Conservation (phyloP, 352 stramenopile species). For the Phytophthora megakarya region DNA sequence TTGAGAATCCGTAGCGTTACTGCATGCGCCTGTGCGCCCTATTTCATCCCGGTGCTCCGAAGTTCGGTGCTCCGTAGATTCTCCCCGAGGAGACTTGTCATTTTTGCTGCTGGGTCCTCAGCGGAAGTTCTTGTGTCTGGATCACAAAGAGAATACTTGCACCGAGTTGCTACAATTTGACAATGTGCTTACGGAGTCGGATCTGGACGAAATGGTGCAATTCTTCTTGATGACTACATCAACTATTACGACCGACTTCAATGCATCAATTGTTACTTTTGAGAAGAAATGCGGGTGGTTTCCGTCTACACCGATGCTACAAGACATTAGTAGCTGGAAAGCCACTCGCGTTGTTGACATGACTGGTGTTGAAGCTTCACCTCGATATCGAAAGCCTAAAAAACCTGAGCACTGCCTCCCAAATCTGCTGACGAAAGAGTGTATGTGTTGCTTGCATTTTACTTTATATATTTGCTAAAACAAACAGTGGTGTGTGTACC, state of each 20-base stretch:
- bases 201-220: conserved; percentile 64
- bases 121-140: conserved; percentile 55
- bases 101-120: conserved; percentile 59
- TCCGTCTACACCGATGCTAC: conserved; percentile 36
- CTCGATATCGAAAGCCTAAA: conserved; percentile 53
- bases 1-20: too few species aligned
- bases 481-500: neutral
- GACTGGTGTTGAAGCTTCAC: conserved; percentile 45
- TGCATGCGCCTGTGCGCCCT: too few species aligned
- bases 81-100: conserved; percentile 63
- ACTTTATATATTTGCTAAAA: neutral
- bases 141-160: conserved; percentile 53
- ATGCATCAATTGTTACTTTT: conserved; percentile 46
- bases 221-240: conserved; percentile 64
- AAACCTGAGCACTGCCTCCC: conserved; percentile 43
- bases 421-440: conserved; percentile 23
- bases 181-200: conserved; percentile 30
- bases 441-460: conserved; percentile 1
- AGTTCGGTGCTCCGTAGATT: too few species aligned
- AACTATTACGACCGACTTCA: conserved; percentile 58
- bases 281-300: conserved; percentile 59
- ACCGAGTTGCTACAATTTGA: conserved; percentile 49
- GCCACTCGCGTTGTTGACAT: conserved; percentile 56
- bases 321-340: conserved; percentile 64
- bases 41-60: too few species aligned